Percentiles rank a stretch among this genome's conserved stretches.
Conservation (phyloP, 2,329 filamentous ascomycete species). For the Conoideocrella luteorostrata region DNA sequence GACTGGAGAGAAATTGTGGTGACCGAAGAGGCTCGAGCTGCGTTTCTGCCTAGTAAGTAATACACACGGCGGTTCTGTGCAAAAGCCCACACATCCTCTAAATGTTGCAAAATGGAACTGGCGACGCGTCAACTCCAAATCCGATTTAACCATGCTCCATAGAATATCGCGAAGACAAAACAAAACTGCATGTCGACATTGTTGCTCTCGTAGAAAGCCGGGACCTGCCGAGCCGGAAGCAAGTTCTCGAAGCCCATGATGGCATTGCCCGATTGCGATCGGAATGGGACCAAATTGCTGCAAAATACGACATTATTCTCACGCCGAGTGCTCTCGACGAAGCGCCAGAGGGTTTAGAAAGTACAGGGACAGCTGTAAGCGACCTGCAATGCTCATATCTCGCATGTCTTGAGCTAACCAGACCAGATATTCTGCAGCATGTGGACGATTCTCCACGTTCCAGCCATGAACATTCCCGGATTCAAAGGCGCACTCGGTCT, state of each 20-base stretch:
- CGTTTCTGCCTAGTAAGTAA: slow-evolving; percentile 12
- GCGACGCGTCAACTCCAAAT: no score
- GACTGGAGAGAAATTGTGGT: slow-evolving; percentile 34
- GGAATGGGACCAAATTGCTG: slow-evolving; percentile 45
- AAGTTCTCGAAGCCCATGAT: slow-evolving; percentile 48
- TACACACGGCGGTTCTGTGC: no score
- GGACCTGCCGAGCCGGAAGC: slow-evolving; percentile 33
- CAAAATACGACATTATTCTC: slow-evolving; percentile 47
- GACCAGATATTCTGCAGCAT: slow-evolving; percentile 11
- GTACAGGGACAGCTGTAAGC: slow-evolving; percentile 45
- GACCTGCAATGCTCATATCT: slow-evolving; percentile 26
- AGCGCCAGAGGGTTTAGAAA: slow-evolving; percentile 45
- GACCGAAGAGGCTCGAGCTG: slow-evolving; percentile 9
- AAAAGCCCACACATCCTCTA: no score
- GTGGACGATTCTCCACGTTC: slow-evolving; percentile 45
- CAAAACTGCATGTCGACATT: slow-evolving; percentile 38
- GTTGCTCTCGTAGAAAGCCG: slow-evolving; percentile 45
- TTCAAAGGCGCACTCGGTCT: slow-evolving; percentile 47
- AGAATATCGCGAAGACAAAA: slow-evolving; percentile 43
- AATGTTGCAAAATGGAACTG: no score
- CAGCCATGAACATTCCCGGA: slow-evolving; percentile 58
- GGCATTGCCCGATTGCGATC: slow-evolving; percentile 46
- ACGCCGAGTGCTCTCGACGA: slow-evolving; percentile 54
- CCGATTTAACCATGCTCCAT: no score
- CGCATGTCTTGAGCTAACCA: background rate